phyloP scores from a whole-genome alignment of 768 basidiomycete species.

The Saitozyma podzolica region DNA sequence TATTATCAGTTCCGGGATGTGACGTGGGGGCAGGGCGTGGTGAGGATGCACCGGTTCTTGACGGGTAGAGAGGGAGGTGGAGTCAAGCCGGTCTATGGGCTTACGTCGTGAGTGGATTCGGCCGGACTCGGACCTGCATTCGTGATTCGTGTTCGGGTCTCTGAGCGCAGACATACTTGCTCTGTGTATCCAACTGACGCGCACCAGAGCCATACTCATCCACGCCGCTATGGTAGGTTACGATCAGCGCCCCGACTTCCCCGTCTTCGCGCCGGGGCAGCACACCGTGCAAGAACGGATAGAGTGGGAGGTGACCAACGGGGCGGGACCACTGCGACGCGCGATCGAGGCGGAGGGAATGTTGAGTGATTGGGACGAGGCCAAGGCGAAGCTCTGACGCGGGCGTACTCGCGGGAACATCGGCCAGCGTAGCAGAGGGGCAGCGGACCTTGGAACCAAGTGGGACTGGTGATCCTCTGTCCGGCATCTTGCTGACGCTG shows the following conservation, averaged over 20 bases:
- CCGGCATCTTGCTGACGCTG: too few relatives aligned
- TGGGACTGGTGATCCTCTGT: too few relatives aligned
- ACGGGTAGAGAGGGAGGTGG: slow-evolving; percentile 83
- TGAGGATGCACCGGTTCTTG: slow-evolving; percentile 74
- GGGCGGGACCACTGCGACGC: slow-evolving; percentile 20
- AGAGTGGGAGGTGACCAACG: slow-evolving; percentile 53
- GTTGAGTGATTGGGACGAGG: slow-evolving; percentile 29
- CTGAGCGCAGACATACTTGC: background rate
- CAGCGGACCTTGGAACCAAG: too few relatives aligned
- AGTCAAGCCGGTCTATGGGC: slow-evolving; percentile 81
- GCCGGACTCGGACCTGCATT: too few relatives aligned
- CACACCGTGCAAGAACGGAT: slow-evolving; percentile 56
- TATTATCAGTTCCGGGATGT: slow-evolving; percentile 58
- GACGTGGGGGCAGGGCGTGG: slow-evolving; percentile 55
- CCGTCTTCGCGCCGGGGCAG: slow-evolving; percentile 57
- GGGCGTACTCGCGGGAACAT: too few relatives aligned
- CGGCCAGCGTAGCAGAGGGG: too few relatives aligned
- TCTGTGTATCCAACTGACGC: background rate
- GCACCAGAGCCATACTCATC: slow-evolving; percentile 59
- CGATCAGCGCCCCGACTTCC: slow-evolving; percentile 57
- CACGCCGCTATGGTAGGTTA: slow-evolving; percentile 60
- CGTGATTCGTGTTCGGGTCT: too few relatives aligned
- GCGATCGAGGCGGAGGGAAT: slow-evolving; percentile 33
- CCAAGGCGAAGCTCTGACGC: slow-evolving; percentile 16
- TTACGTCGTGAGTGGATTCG: slow-evolving; percentile 71